These are phyloP conservation scores for Starmerella asiatica DNA, from an alignment of 805 yeast species.

Conservation along the genomic window DNA sequence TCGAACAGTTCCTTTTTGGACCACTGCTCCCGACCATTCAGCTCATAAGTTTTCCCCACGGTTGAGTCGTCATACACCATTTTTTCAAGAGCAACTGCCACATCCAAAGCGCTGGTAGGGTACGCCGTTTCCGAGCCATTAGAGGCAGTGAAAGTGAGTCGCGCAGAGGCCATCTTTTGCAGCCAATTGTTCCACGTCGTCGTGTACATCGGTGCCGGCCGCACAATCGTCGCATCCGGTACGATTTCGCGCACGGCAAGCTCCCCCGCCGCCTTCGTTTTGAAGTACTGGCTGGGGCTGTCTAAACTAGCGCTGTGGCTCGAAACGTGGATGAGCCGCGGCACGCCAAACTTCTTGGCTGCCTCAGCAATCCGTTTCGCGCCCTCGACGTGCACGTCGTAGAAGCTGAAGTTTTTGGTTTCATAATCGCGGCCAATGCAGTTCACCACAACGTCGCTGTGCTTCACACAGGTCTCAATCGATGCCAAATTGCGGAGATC, in stretches of 20 bases:
- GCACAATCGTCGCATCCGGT: slow-evolving; percentile 70
- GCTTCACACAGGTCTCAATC: slow-evolving; percentile 61
- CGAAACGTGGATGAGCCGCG: slow-evolving; percentile 67
- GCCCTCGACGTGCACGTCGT: slow-evolving; percentile 70
- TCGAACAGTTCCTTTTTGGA: slow-evolving; percentile 51
- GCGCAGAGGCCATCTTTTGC: slow-evolving; percentile 43
- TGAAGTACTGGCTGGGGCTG: slow-evolving; percentile 56
- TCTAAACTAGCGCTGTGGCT: slow-evolving; percentile 59
- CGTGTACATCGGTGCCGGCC: slow-evolving; percentile 74
- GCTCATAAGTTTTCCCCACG: slow-evolving; percentile 59
- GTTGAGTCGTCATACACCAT: slow-evolving; percentile 76
- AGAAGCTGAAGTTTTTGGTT: slow-evolving; percentile 70
- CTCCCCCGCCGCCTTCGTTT: slow-evolving; percentile 72
- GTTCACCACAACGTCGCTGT: slow-evolving; percentile 73
- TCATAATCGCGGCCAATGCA: slow-evolving; percentile 61
- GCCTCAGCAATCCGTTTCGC: slow-evolving; percentile 67
- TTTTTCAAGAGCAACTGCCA: slow-evolving; percentile 62
- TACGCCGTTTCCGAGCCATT: slow-evolving; percentile 46
- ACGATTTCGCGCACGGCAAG: slow-evolving; percentile 48
- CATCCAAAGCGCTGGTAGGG: slow-evolving; percentile 69
- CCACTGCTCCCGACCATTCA: slow-evolving; percentile 57
- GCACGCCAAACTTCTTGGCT: slow-evolving; percentile 52
- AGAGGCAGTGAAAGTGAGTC: slow-evolving; percentile 53
- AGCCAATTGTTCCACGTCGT: slow-evolving; percentile 51
- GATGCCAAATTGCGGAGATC: slow-evolving; percentile 67